Evolutionary conservation across 1,284 basidiomycete species (phyloP).

Genomic region (Acaromyces ingoldii): DNA sequence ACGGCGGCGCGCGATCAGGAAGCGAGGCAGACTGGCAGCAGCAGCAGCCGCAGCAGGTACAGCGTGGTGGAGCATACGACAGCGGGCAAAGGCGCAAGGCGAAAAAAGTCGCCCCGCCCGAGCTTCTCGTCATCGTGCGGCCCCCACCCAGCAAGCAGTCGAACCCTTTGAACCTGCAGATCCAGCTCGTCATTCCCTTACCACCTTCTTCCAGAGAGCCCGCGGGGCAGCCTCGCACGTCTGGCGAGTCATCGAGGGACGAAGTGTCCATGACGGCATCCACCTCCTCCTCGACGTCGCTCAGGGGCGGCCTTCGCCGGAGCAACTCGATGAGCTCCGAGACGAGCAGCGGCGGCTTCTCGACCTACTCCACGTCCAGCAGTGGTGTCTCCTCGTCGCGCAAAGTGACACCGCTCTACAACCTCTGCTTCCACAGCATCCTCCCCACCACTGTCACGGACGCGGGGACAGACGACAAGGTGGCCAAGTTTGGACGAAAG

Average conservation of each 20-base stretch:
- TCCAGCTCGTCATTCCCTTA: conserved; percentile 68
- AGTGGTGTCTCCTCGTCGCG: conserved; percentile 57
- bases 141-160: conserved; percentile 75
- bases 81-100: background rate
- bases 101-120: conserved; percentile 23
- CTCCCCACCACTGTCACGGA: conserved; percentile 84
- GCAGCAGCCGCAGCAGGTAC: background rate
- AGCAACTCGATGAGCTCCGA: conserved; percentile 26
- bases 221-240: background rate
- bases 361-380: conserved; percentile 42
- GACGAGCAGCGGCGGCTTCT: conserved; percentile 27
- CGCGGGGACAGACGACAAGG: conserved; percentile 87
- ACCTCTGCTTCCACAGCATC: conserved; percentile 85
- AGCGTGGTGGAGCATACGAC: conserved; percentile 5
- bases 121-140: conserved; percentile 55
- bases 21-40: conserved; percentile 3
- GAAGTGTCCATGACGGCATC: background rate
- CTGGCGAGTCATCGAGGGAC: conserved; percentile 5
- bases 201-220: background rate
- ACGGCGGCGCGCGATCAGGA: conserved; percentile 2
- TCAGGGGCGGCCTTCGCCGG: conserved; percentile 19
- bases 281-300: background rate
- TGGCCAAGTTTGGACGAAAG: conserved; percentile 81
- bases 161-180: conserved; percentile 85
- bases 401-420: conserved; percentile 87